Base-by-base conservation (phyloP, 1,284 basidiomycete species). In the Waitea zeae region DNA sequence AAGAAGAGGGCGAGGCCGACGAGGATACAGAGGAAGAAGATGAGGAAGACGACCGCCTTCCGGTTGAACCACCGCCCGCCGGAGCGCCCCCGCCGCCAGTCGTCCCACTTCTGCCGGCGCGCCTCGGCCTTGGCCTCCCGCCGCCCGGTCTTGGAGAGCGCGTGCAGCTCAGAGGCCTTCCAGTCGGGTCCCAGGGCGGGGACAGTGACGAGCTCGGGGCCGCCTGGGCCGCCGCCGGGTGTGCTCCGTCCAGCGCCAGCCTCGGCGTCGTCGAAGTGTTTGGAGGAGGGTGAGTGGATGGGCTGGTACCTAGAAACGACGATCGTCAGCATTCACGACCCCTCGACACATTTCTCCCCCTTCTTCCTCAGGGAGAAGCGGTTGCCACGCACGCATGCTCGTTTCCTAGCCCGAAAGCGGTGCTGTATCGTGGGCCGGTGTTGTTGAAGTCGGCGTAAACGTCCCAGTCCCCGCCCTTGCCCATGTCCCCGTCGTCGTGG, bases 381-480 rank as follows among this genome's bases (percentile, higher is more conserved):
- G 58, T 26, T 61, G 56, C n/a, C 31, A 49, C 56, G 42, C 38
- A 66, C 61, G 46, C 57, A 30, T 52, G 44, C 20, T 56, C 52
- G 30, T 52, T 49, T 44, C 34, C 52, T 42, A 45, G 39, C 17
- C 53, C 64, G 49, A 77, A 70, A 15, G 70, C 62, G 30, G 58
- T 53, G 46, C 79, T 79, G 52, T 89, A 90, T 42, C 66, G 62
- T 14, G 84, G 87, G 1, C 87, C 87, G 3, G 68, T 51, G 44
- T 89, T 90, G 58, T 92, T 89, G 53, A 92, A 92, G 57, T 92
- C 87, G 6, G 86, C 83, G 49, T 77, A 84, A 24, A 92, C 74
- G 48, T 92, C 81, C 67, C 82, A 89, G 5, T 63, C 60, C 19
- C 59, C 67, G 30, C 73, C 73, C 22, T 51, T 49, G 38, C 49